Conservation (phyloP, 2,329 filamentous ascomycete genomes). For the Colletotrichum lini region DNA sequence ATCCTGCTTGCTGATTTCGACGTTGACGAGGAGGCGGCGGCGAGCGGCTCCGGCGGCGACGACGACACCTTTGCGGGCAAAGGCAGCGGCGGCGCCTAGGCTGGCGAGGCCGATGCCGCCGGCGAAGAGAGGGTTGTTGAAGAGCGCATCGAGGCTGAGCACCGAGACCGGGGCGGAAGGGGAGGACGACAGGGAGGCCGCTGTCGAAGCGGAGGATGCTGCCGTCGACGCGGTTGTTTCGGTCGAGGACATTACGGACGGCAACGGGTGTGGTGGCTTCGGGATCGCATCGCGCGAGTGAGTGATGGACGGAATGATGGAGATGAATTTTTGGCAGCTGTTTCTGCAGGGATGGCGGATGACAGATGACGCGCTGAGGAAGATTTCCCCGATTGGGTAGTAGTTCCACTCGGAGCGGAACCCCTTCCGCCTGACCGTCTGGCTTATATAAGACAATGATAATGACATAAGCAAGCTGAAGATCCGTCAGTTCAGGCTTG, state of each 20-base stretch:
- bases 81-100: conserved; percentile 84
- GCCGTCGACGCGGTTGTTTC: conserved; percentile 8
- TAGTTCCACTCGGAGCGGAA: neutral
- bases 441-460: too few species aligned
- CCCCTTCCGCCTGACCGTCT: neutral
- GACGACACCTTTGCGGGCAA: conserved; percentile 84
- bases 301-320: neutral
- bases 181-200: neutral
- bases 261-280: conserved; percentile 21
- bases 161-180: conserved; percentile 46
- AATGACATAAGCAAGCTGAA: too few species aligned
- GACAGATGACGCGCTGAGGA: neutral
- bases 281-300: conserved; percentile 23
- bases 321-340: conserved; percentile 20
- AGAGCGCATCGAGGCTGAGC: conserved; percentile 68
- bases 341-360: conserved; percentile 5
- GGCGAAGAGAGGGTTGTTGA: conserved; percentile 75
- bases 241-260: conserved; percentile 32
- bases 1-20: conserved; percentile 96
- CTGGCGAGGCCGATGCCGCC: conserved; percentile 92
- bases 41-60: conserved; percentile 81
- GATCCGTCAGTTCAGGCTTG: too few species aligned
- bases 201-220: neutral
- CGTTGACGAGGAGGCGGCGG: conserved; percentile 89
- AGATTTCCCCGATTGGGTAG: neutral